Evolutionary conservation across 768 basidiomycete genomes (phyloP), one percentile per base, ranked within the genome.

Genomic region (Podaxis sp.): DNA sequence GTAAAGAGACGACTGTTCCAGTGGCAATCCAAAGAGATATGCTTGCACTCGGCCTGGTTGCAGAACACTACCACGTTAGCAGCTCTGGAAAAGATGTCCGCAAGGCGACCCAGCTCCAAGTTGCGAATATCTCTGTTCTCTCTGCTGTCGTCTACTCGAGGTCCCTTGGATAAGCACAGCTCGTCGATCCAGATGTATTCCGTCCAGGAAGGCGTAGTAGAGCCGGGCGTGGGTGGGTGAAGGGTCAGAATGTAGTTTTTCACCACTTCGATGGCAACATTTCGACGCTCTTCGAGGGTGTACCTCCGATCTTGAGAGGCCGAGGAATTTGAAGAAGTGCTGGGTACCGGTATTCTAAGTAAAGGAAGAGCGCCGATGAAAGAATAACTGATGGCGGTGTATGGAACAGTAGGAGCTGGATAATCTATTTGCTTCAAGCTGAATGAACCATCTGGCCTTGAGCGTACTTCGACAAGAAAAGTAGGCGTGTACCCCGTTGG

Each of bases 81-180:
- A n/a, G 69, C 69, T 8, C 57, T 39, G 28, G 65, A 33, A 53
- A 70, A 70, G 15, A 70, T 65, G 53, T 70, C 69, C 2, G 69
- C 65, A 26, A 70, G 60, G 28, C 65, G 63, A 6, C 69, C 69
- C 7, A 70, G 63, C 48, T 70, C 68, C 26, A 26, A 36, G 4
- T 26, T 65, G 11, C 54, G 54, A 15, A 38, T 40, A 6, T 12
- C 19, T 49, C 69, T 64, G 52, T 68, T 51, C 42, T 63, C 63
- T 8, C 52, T 46, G 48, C 33, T 36, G 19, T 26, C n/a, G 33
- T 58, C 56, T 22, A 26, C 24, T n/a, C 36, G 40, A n/a, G 22
- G 39, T n/a, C 49, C 57, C 36, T 58, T 30, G 11, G 63, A 63
- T n/a, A 63, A 38, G 38, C 63, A 63, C 22, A 63, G 38, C 48